phyloP scores from a whole-genome alignment of 345 rosid species.

The Capsella bursapastoris region DNA sequence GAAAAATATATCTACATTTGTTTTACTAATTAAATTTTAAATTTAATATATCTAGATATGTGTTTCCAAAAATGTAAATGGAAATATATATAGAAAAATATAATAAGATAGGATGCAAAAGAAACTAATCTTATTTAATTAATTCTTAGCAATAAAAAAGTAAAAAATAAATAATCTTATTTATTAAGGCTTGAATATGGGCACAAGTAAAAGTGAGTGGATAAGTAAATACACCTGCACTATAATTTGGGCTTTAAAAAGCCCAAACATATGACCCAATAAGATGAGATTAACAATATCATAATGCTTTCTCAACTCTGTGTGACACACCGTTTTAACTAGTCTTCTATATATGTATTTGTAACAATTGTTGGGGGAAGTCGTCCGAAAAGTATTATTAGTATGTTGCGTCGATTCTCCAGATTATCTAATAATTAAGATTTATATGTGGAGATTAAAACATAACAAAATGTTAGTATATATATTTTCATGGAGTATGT shows the following conservation, averaged over 20 bases:
- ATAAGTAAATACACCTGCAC: not conserved
- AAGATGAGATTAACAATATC: not conserved
- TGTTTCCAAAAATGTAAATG: not conserved
- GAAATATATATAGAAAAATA: not conserved
- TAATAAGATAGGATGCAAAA: not conserved
- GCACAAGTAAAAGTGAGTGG: not conserved
- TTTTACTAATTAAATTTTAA: not conserved
- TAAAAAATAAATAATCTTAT: not conserved
- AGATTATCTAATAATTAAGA: not conserved
- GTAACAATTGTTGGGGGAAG: no score
- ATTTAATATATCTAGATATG: not conserved
- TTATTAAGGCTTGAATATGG: not conserved
- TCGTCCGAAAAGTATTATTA: not conserved
- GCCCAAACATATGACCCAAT: conserved; percentile 13
- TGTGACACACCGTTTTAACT: no score
- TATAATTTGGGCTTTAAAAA: not conserved
- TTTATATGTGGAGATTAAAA: conserved; percentile 10
- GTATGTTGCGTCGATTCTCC: not conserved
- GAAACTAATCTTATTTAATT: not conserved
- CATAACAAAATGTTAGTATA: conserved; percentile 8
- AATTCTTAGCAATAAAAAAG: not conserved
- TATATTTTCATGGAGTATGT: conserved; percentile 3
- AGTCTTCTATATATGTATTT: no score
- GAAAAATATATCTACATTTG: not conserved
- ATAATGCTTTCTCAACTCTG: not conserved